Evolutionary conservation across 257 asterid species (phyloP).

Genomic region (Petrea volubilis): DNA sequence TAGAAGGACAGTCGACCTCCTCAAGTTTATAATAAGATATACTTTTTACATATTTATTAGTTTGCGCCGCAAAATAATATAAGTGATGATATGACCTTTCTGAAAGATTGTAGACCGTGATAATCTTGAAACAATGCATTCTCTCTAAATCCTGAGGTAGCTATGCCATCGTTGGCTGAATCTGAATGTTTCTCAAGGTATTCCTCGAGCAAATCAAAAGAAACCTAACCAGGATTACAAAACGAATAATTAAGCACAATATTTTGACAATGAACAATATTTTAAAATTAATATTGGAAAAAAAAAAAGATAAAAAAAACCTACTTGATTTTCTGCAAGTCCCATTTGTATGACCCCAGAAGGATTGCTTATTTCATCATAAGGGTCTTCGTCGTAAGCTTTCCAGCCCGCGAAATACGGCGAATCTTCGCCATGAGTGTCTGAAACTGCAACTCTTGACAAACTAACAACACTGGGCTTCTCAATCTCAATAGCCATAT

Average conservation of each 20-base stretch:
- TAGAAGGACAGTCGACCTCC: no score
- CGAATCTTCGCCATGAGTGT: constrained; percentile 86
- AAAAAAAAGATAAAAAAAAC: no score
- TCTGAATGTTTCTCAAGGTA: constrained; percentile 57
- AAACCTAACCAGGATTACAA: constrained; percentile 40
- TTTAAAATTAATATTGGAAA: no score
- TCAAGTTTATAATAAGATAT: no score
- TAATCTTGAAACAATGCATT: constrained; percentile 93
- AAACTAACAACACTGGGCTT: constrained; percentile 34
- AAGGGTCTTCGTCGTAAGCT: constrained; percentile 85
- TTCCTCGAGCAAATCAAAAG: constrained; percentile 78
- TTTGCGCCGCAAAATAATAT: background rate
- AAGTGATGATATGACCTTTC: constrained; percentile 44
- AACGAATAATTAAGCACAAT: background rate
- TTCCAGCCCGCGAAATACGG: constrained; percentile 98
- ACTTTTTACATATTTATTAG: no score
- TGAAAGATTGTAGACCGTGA: constrained; percentile 79
- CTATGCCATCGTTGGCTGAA: constrained; percentile 20
- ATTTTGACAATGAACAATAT: background rate
- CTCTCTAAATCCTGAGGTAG: constrained; percentile 61
- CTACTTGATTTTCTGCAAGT: constrained; percentile 86
- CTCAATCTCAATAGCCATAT: constrained; percentile 52
- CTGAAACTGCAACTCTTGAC: constrained; percentile 54
- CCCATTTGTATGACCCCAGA: constrained; percentile 94
- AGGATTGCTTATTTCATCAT: constrained; percentile 56